These are phyloP conservation scores for Ganoderma sinense DNA, from an alignment of 1,284 basidiomycete genomes.

Conservation along the genomic window DNA sequence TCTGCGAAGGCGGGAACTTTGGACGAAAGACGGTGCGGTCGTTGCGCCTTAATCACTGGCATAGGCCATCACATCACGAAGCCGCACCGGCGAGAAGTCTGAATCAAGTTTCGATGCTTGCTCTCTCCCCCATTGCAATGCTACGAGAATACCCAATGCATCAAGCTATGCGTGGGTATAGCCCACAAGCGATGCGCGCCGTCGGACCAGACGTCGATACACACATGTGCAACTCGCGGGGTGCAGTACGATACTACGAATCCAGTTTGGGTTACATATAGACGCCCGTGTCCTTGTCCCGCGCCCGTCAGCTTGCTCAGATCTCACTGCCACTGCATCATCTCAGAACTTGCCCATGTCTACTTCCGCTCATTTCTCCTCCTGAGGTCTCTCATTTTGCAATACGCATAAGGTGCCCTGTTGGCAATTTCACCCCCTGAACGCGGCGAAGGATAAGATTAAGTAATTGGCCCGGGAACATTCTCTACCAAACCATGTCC, in stretches of 20 bases:
- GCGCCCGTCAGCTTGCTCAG: neutral
- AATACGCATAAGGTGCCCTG: neutral
- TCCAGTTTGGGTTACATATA: neutral
- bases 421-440: neutral
- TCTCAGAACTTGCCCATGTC: neutral
- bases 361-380: neutral
- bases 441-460: neutral
- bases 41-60: slow-evolving; percentile 15
- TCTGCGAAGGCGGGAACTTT: slow-evolving; percentile 3
- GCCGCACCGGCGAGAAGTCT: slow-evolving; percentile 5
- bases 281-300: neutral
- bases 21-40: neutral
- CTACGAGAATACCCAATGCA: neutral
- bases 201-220: neutral
- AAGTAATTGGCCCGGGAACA: neutral
- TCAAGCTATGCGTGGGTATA: neutral
- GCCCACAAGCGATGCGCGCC: neutral
- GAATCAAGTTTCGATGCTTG: slow-evolving; percentile 13
- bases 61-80: slow-evolving; percentile 23
- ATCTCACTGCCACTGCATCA: too few relatives aligned
- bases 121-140: neutral
- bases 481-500: slow-evolving; percentile 30
- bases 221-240: neutral
- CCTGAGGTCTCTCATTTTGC: neutral
- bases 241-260: neutral